Percentiles rank a stretch among this genome's conserved stretches.
Conservation (phyloP, 805 yeast species). For the Saccharomycopsis schoenii region DNA sequence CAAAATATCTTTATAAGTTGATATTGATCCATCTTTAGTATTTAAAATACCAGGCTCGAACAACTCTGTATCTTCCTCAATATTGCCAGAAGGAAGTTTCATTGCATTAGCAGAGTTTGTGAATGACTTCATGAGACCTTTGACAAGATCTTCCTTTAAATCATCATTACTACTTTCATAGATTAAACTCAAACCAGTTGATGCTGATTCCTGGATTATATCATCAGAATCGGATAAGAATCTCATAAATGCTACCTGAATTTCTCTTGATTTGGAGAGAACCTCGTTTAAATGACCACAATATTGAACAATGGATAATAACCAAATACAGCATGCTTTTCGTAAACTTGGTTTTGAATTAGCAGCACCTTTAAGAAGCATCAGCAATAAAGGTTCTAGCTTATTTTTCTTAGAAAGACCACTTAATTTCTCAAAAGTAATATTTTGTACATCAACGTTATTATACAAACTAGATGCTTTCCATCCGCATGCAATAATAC, state of each 20-base stretch:
- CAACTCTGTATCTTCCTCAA: conserved; percentile 70
- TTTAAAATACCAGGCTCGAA: conserved; percentile 76
- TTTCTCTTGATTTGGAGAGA: conserved; percentile 37
- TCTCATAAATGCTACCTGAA: conserved; percentile 68
- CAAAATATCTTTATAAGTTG: conserved; percentile 85
- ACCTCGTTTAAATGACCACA: conserved; percentile 42
- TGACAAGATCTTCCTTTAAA: conserved; percentile 62
- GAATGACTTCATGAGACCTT: conserved; percentile 63
- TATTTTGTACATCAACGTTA: conserved; percentile 38
- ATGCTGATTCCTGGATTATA: conserved; percentile 83
- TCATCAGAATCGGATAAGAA: conserved; percentile 79
- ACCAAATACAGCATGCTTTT: conserved; percentile 77
- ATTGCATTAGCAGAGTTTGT: conserved; percentile 51
- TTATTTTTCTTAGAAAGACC: background rate
- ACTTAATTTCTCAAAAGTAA: background rate
- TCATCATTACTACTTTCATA: conserved; percentile 68
- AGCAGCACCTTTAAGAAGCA: conserved; percentile 42
- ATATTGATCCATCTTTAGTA: conserved; percentile 77
- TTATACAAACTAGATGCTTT: conserved; percentile 43
- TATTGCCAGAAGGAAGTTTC: conserved; percentile 49
- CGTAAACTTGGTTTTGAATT: conserved; percentile 66
- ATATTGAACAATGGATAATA: conserved; percentile 69
- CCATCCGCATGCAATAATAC: conserved; percentile 71
- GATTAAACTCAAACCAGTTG: conserved; percentile 74
- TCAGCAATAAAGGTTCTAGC: conserved; percentile 30